These are phyloP conservation scores for Psilocybe azurescens DNA, from an alignment of 768 basidiomycete species.

Conservation along the genomic window DNA sequence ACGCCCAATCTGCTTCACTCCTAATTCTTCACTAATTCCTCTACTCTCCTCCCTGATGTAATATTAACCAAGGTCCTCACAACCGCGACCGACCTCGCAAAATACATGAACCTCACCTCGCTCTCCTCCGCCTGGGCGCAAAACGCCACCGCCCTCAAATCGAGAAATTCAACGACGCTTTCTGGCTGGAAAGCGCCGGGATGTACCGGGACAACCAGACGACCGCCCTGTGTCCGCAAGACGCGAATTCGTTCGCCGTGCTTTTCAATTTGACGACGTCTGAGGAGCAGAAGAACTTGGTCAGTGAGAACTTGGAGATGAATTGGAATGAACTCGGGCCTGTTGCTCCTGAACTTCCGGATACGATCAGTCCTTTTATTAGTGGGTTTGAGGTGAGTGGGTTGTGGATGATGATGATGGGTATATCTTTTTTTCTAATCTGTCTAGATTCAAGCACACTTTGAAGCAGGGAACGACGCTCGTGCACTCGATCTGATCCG, in stretches of 20 bases:
- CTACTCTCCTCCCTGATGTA: background rate
- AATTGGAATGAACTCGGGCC: conserved; percentile 61
- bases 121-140: conserved; percentile 42
- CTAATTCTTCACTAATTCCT: no score
- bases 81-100: conserved; percentile 51
- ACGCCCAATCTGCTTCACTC: background rate
- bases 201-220: conserved; percentile 61
- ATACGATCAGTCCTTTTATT: conserved; percentile 66
- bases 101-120: conserved; percentile 36
- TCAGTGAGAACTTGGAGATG: conserved; percentile 52
- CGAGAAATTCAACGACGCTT: conserved; percentile 50
- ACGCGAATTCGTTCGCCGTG: conserved; percentile 62
- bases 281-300: conserved; percentile 37
- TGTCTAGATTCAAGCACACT: conserved; percentile 60
- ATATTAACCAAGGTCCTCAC: conserved; percentile 47
- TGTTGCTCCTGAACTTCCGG: conserved; percentile 59
- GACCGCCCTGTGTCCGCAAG: conserved; percentile 58
- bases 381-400: conserved; percentile 57
- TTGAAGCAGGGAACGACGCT: conserved; percentile 53
- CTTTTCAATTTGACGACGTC: conserved; percentile 55
- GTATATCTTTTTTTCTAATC: background rate
- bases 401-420: background rate
- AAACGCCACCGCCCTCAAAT: conserved; percentile 56
- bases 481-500: conserved; percentile 58
- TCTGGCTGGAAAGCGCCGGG: conserved; percentile 53